Base-by-base conservation (phyloP, 495 filamentous ascomycete genomes). In the Neohortaea acidophila region DNA sequence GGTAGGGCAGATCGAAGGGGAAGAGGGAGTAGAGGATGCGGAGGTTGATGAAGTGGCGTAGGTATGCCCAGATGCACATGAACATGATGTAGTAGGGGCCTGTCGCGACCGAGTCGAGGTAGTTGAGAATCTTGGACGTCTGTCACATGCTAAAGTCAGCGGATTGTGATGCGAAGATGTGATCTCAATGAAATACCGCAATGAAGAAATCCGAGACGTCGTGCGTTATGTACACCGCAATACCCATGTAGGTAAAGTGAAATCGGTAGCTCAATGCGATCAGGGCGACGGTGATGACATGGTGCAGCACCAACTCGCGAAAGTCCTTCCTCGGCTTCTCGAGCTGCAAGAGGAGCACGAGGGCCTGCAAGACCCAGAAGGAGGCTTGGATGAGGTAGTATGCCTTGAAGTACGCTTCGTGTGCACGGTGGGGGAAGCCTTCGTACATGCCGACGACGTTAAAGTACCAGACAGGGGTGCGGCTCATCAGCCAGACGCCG, bases 291-390 rank as follows among this genome's bases (percentile, higher is more conserved):
- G 84, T 91, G 50, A 96, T 82, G 46, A 96, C 79, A 54, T 97
- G 89, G 56, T 97, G 89, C 31, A 75, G 75, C 21, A 96, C 84
- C 35, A 97, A 69, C 66, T 96, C 89, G 61, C 80, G 85, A 58
- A 86, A 96, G 55, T 97, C 89, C 64, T 94, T 94, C 10, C 89
- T 67, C 18, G 82, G 87, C 65, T 92, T 91, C 69, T 97, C 89
- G 60, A 94, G 70, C 58, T 80, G 80, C 38, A 97, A 64, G 42
- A 84, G 44, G 35, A 96, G 66, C 13, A 97, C 89, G 41, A 97
- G 81, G 14, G 77, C 80, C 64, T 97, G 89, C 65, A 96, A 91
- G 4, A 78, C 70, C 89, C 89, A 97, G 64, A 94, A 97, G 39
- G 80, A 79, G 23, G 84, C 91, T 63, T 97, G 81, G 49, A 97